Base-by-base conservation (phyloP, 768 basidiomycete genomes). In the Postia placenta region DNA sequence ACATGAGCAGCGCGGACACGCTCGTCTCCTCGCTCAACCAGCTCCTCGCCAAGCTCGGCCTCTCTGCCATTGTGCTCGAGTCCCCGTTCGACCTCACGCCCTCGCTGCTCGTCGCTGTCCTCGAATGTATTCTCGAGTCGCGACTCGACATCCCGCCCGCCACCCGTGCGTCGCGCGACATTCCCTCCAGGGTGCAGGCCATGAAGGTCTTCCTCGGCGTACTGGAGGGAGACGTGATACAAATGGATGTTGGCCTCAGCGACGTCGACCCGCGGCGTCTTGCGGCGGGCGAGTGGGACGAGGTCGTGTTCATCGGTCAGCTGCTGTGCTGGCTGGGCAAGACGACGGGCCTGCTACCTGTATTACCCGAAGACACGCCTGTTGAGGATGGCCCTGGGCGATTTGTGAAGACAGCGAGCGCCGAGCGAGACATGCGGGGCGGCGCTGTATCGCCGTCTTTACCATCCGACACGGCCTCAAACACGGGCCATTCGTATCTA, bases 181-280 rank as follows among this genome's bases (percentile, higher is more conserved):
- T 49, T 48, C 53, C 49, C 1, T 68, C 71, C 6, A 80, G 80
- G 56, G 63, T 85, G 1, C 76, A 83, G 41, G 78, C 76, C 26
- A 82, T 85, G 72, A 87, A 89, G 57, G 70, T 89, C 2, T 84
- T 91, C 48, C 71, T 90, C 5, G 87, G 87, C 1, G 76, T 87
- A 5, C 70, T 90, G 5, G 82, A 86, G 52, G 74, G 69, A 25
- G 86, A 89, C 52, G 65, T 88, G 28, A 59, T 89, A 12, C 58
- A 64, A 26, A 64, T 66, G 44, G 80, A 85, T 51, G 75, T 88
- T 4, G 86, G 85, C 0, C 69, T 89, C 7, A 77, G 76, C 51
- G 70, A 74, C 27, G 63, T 89, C 28, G 86, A 90, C 51, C 86
- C 86, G 1, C 67, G 77, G 24, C 67, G 70, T 27, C 73, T 90